phyloP scores from a whole-genome alignment of 2,329 filamentous ascomycete genomes.

The Aspergillus carbonarius region DNA sequence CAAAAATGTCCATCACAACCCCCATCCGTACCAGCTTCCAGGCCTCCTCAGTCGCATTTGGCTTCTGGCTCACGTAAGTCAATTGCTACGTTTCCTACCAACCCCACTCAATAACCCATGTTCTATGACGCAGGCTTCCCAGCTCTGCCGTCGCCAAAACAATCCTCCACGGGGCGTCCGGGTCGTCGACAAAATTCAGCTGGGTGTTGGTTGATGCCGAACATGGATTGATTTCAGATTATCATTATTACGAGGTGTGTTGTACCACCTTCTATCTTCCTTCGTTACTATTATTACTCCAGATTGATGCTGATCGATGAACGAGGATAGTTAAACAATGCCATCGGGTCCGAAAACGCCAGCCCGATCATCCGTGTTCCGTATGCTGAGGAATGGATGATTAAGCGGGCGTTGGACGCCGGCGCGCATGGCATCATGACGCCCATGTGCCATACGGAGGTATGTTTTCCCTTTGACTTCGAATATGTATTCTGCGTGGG shows the following conservation, averaged over 20 bases:
- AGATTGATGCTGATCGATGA: no score
- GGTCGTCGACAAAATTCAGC: conserved; percentile 24
- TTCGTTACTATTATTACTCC: no score
- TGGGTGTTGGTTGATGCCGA: conserved; percentile 44
- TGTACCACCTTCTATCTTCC: no score
- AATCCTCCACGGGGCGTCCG: conserved; percentile 30
- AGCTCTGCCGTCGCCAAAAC: conserved; percentile 33
- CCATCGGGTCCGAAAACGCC: conserved; percentile 34
- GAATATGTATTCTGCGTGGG: no score
- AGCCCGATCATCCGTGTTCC: conserved; percentile 39
- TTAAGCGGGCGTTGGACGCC: conserved; percentile 41
- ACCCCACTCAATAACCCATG: not conserved
- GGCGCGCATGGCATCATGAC: conserved; percentile 41
- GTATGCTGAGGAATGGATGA: conserved; percentile 39
- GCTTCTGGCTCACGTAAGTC: conserved; percentile 40
- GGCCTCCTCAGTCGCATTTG: conserved; percentile 22
- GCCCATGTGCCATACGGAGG: conserved; percentile 34
- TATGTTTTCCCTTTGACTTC: no score
- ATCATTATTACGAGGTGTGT: conserved; percentile 37
- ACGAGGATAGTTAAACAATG: conserved; percentile 29
- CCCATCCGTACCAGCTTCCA: conserved; percentile 18
- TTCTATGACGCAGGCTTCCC: conserved; percentile 23
- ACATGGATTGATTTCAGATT: conserved; percentile 41
- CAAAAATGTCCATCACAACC: no score
- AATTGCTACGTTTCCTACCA: not conserved